Conservation (phyloP, 208 protist species). For the Endotrypanum monterogeii region DNA sequence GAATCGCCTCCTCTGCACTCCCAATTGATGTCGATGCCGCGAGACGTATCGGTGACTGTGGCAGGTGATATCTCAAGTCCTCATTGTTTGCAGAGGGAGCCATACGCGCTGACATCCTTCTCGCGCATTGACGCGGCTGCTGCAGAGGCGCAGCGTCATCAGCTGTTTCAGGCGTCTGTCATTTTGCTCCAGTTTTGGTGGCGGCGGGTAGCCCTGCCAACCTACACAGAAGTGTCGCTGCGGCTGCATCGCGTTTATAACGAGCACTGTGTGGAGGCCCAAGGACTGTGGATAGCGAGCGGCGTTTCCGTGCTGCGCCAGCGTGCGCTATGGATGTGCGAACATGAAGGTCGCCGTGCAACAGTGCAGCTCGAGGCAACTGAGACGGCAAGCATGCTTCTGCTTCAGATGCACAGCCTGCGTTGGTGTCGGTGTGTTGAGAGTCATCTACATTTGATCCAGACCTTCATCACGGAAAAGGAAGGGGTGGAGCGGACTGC, state of each 20-base stretch:
- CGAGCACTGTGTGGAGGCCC: conserved; percentile 12
- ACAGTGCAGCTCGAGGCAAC: conserved; percentile 8
- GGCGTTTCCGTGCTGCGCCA: not conserved
- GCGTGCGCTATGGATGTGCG: not conserved
- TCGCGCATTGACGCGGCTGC: conserved; percentile 12
- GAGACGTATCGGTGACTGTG: not conserved
- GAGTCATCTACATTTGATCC: not conserved
- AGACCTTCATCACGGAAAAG: not conserved
- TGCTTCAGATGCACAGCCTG: conserved; percentile 24
- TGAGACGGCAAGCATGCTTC: conserved; percentile 7
- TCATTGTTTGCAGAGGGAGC: too few relatives aligned
- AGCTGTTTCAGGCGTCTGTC: conserved; percentile 13
- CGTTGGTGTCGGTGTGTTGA: conserved; percentile 4
- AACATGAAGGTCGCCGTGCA: not conserved
- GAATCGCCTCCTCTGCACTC: not conserved
- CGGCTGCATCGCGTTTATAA: conserved; percentile 23
- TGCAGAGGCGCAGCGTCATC: conserved; percentile 15
- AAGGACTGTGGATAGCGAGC: conserved; percentile 15
- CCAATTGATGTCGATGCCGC: not conserved
- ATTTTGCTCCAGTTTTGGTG: conserved; percentile 33
- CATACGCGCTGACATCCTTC: not conserved
- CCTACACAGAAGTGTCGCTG: conserved; percentile 18
- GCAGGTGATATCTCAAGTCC: too few relatives aligned
- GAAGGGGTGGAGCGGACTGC: too few relatives aligned
- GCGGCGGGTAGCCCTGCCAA: conserved; percentile 24